phyloP scores from a whole-genome alignment of 1,284 basidiomycete genomes.

The Lignosus rhinocerotis region DNA sequence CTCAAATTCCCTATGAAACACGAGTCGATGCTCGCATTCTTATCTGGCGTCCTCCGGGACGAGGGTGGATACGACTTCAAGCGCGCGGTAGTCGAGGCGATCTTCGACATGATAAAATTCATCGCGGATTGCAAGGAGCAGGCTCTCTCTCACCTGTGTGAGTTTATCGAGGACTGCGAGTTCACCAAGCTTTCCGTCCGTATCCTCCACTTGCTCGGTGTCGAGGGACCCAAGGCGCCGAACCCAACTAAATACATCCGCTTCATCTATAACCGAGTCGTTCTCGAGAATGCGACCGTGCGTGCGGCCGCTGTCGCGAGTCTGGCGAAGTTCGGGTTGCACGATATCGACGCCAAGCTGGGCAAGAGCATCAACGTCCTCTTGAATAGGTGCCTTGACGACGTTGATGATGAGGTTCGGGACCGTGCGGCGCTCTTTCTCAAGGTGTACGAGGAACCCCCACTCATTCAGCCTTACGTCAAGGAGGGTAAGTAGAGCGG shows the following conservation, averaged over 20 bases:
- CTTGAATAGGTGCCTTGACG: constrained; percentile 89
- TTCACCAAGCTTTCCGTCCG: constrained; percentile 99
- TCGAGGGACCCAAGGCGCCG: constrained; percentile 93
- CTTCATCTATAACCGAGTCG: constrained; percentile 99
- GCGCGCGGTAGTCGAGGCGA: constrained; percentile 97
- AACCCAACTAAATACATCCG: constrained; percentile 99
- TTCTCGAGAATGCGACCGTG: constrained; percentile 97
- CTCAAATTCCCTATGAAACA: constrained; percentile 99
- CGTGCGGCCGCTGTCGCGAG: constrained; percentile 94
- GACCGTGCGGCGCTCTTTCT: constrained; percentile 97
- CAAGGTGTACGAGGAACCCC: constrained; percentile 78
- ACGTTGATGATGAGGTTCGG: constrained; percentile 98
- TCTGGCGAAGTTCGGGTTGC: constrained; percentile 96
- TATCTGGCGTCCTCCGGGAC: constrained; percentile 91
- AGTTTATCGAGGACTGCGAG: constrained; percentile 99
- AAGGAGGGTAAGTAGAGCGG: constrained; percentile 76
- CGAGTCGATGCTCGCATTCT: constrained; percentile 91
- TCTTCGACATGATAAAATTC: constrained; percentile 99
- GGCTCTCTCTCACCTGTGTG: constrained; percentile 97
- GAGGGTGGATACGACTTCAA: constrained; percentile 99
- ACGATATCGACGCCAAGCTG: constrained; percentile 75
- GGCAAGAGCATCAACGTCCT: constrained; percentile 88
- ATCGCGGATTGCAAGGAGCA: constrained; percentile 95
- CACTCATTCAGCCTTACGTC: constrained; percentile 83
- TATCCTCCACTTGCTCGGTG: constrained; percentile 92